phyloP scores from a whole-genome alignment of 208 protist species.

The Strigomonas galati region DNA sequence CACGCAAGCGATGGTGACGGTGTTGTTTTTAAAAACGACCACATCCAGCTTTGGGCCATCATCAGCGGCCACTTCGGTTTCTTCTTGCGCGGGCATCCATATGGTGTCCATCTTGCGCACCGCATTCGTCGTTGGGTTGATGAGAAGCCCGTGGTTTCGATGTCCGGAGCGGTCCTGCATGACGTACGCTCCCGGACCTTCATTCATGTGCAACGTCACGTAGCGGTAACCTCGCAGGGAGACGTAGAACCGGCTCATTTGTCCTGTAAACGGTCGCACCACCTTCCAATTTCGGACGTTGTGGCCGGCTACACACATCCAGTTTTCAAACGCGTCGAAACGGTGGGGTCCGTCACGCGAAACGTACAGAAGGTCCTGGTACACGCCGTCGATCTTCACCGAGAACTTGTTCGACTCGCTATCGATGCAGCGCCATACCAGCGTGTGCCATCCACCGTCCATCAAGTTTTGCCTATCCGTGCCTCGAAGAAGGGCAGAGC shows the following conservation, averaged over 20 bases:
- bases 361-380: conserved; percentile 74
- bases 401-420: conserved; percentile 83
- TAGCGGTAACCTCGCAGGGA: conserved; percentile 63
- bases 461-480: conserved; percentile 78
- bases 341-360: conserved; percentile 71
- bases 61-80: conserved; percentile 28
- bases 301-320: conserved; percentile 81
- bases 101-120: conserved; percentile 72
- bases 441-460: conserved; percentile 87
- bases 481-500: conserved; percentile 77
- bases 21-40: conserved; percentile 77
- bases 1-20: conserved; percentile 72
- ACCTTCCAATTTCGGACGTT: conserved; percentile 86
- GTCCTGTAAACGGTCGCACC: conserved; percentile 53
- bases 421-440: conserved; percentile 85
- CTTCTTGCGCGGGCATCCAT: conserved; percentile 59
- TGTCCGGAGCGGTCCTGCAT: conserved; percentile 67
- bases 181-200: conserved; percentile 79
- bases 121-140: conserved; percentile 48
- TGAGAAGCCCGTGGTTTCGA: conserved; percentile 76
- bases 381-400: conserved; percentile 86
- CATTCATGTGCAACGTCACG: conserved; percentile 74
- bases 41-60: conserved; percentile 31
- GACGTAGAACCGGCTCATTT: conserved; percentile 73
- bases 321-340: conserved; percentile 74